Evolutionary conservation across 2,329 filamentous ascomycete genomes (phyloP).

Genomic region (Aspergillus sp.): DNA sequence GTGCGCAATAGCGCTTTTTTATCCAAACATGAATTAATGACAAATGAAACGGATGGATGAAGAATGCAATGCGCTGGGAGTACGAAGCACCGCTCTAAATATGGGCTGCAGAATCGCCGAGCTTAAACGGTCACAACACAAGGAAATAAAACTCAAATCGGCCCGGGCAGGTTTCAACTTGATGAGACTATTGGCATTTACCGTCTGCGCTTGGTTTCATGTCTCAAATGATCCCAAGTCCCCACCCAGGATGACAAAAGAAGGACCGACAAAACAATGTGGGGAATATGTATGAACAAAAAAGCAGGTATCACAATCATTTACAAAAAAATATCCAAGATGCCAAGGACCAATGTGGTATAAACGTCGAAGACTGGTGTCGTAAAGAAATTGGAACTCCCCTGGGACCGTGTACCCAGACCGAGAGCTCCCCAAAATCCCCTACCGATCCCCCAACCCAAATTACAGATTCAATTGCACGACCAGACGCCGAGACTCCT

Average conservation of each 20-base stretch:
- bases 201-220: not conserved
- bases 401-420: not conserved
- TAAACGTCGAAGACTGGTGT: conserved; percentile 19
- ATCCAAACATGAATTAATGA: too few species aligned
- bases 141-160: not conserved
- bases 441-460: conserved; percentile 12
- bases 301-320: conserved; percentile 17
- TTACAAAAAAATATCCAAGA: conserved; percentile 20
- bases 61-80: too few species aligned
- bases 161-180: too few species aligned
- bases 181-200: not conserved
- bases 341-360: conserved; percentile 15
- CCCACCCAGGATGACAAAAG: not conserved
- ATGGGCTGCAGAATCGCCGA: not conserved
- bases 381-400: conserved; percentile 14
- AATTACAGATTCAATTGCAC: conserved; percentile 5
- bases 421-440: not conserved
- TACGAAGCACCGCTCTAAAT: too few species aligned
- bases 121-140: not conserved
- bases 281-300: conserved; percentile 18
- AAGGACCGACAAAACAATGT: conserved; percentile 10
- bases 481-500: conserved; percentile 23
- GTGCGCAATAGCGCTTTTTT: too few species aligned
- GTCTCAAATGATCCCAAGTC: not conserved
- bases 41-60: too few species aligned